Evolutionary conservation across 768 basidiomycete species (phyloP).

Genomic region (Candolleomyces aberdarensis): DNA sequence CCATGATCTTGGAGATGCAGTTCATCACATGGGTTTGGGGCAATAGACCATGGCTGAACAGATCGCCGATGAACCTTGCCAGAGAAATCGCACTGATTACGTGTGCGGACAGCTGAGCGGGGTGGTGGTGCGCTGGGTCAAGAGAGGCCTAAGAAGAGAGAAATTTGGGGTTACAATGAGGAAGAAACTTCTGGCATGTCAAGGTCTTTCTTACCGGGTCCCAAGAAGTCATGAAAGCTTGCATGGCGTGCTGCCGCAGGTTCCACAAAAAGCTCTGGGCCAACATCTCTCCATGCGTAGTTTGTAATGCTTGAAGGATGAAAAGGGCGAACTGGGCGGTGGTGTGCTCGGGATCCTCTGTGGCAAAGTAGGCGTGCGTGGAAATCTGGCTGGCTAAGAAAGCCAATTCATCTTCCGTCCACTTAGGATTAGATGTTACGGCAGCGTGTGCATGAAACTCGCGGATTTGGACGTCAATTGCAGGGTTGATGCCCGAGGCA

Average conservation of each 20-base stretch:
- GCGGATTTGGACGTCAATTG: background rate
- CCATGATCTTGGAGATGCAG: background rate
- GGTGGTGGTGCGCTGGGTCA: background rate
- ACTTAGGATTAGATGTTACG: background rate
- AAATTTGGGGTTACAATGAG: background rate
- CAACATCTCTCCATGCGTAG: background rate
- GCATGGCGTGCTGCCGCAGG: background rate
- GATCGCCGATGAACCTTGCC: conserved; percentile 3
- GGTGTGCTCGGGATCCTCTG: background rate
- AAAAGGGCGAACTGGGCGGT: background rate
- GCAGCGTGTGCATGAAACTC: background rate
- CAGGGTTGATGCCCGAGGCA: background rate
- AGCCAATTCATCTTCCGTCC: background rate
- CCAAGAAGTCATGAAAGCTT: conserved; percentile 2
- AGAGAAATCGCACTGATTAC: background rate
- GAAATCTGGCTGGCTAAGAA: background rate
- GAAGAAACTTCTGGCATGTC: background rate
- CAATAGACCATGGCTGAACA: background rate
- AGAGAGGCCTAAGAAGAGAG: background rate
- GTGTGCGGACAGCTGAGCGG: background rate
- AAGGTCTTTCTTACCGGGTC: background rate
- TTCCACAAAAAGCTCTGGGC: background rate
- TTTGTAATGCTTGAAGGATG: background rate
- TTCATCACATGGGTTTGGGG: background rate
- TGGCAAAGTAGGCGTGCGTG: background rate